Base-by-base conservation (phyloP, 1,139 yeast genomes). In the Groenewaldozyma sp. region DNA sequence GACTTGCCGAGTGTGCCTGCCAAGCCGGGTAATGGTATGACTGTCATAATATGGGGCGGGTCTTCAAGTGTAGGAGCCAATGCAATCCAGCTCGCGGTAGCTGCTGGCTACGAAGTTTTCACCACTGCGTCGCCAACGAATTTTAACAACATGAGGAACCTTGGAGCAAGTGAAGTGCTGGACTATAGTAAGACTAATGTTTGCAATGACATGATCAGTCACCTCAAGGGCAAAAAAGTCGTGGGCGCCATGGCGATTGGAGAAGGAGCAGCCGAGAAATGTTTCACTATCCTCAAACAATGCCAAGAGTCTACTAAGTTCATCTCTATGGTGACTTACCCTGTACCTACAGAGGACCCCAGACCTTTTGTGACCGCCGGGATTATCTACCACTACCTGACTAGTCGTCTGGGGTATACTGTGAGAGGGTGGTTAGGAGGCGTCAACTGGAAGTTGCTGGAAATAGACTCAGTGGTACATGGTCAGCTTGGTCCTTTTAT, bases 1-100 rank as follows among this genome's bases (percentile, higher is more conserved):
- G 22, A 7, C 13, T 35, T 35, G 5, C 46, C 47, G n/a, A 19
- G 43, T 57, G 44, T 48, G 26, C 56, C 58, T n/a, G 36, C 50
- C 9, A 50, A 54, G 27, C 24, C 35, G 3, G 49, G 54, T 22
- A 55, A 54, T 34, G 49, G 53, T 18, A 52, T 62, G 24, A 59
- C 62, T 28, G 53, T 72, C 6, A 53, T 73, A 41, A 65, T 74
- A 32, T 71, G 77, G 73, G 78, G 78, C 48, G 80, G 78, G 46
- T 73, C 77, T 17, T 70, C 78, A 14, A 66, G 73, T 38, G 69
- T 74, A 16, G 78, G 78, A 10, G 55, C 63, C 21, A 51, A 64
- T 35, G 67, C 70, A n/a, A 64, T 73, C 35, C 79, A 74, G 54
- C 41, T 74, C 21, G 72, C 76, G 28, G 45, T 62, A 11, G 50